Evolutionary conservation across 2,329 filamentous ascomycete genomes (phyloP), one percentile per base, ranked within the genome.

Genomic region (Tolypocladium cylindrosporum): DNA sequence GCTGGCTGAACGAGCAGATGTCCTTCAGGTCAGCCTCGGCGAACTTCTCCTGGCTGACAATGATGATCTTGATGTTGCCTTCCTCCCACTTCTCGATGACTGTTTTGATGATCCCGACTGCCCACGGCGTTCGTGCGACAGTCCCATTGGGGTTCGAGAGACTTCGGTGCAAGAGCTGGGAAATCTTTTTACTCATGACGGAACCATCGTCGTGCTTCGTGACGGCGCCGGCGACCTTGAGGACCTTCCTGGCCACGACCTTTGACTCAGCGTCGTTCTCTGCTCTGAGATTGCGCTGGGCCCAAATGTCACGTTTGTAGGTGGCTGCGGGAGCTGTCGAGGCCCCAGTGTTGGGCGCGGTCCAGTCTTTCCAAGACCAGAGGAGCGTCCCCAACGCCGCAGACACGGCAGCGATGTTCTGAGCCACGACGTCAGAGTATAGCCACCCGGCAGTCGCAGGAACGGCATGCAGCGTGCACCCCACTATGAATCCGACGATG

Each of bases 401-500:
- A 8, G 65, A 58, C n/a, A 71, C 56, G 1, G 70, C 64, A 8
- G 72, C 69, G 6, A 64, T 59, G 48, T 67, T 67, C 45, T 73
- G 66, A 4, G 69, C 68, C 13, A 71, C 59, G 14, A 71, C 67
- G 55, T 74, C 71, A 10, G 63, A 64, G 59, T 66, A 74, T 16
- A 68, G 62, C 37, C 65, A 65, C 5, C 60, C 61, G 9, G 66
- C 61, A 8, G 66, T 64, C 27, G 48, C 45, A n/a, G 66, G 69
- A 5, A 71, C 53, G 1, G 63, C 64, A 55, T 71, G 71, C 0
- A 74, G 59, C 5, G 66, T 58, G 36, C 69, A 69, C 14, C 72
- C 72, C 1, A 66, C 63, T 10, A 68, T 43, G 54, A 72, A 72
- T 0, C 72, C 72, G 7, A 67, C 50, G 16, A 62, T 55, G 1